These are phyloP conservation scores for Penicillium sp. DNA, from an alignment of 2,329 filamentous ascomycete genomes.

Conservation along the genomic window DNA sequence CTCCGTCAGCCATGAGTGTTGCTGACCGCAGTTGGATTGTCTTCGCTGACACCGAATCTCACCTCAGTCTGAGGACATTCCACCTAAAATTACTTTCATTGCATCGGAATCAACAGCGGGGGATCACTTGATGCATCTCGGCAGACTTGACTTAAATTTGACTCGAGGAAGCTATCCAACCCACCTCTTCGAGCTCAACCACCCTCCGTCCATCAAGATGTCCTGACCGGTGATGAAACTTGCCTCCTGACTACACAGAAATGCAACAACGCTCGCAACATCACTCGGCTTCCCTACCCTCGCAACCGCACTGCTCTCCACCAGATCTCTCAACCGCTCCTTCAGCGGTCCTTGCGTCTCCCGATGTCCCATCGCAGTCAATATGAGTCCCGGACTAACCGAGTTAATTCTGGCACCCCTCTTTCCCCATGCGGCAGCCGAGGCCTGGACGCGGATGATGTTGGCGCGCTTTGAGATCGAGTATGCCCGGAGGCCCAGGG, in stretches of 20 bases:
- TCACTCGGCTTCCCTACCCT: slow-evolving; percentile 1
- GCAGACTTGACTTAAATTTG: neutral
- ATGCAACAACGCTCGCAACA: slow-evolving; percentile 10
- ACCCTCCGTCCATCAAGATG: slow-evolving; percentile 5
- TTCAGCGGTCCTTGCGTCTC: neutral
- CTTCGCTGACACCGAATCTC: neutral
- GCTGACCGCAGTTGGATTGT: neutral
- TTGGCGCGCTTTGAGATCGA: slow-evolving; percentile 13
- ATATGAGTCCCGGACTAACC: slow-evolving; percentile 16
- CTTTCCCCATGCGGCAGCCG: slow-evolving; percentile 10
- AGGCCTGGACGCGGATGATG: slow-evolving; percentile 16
- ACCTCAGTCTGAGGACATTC: neutral
- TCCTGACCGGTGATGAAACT: slow-evolving; percentile 2
- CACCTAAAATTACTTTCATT: neutral
- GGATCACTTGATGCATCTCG: too few species aligned
- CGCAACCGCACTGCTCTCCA: neutral
- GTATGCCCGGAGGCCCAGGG: slow-evolving; percentile 1
- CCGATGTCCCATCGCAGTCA: neutral
- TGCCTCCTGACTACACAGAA: neutral
- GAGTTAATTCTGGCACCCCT: slow-evolving; percentile 14
- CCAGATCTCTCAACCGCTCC: neutral
- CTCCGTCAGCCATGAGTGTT: neutral
- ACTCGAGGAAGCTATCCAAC: neutral
- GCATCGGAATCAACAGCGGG: too few species aligned
- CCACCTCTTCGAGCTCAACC: neutral